Base-by-base conservation (phyloP, 306 rosid species). In the Gynostemma pentaphyllum region DNA sequence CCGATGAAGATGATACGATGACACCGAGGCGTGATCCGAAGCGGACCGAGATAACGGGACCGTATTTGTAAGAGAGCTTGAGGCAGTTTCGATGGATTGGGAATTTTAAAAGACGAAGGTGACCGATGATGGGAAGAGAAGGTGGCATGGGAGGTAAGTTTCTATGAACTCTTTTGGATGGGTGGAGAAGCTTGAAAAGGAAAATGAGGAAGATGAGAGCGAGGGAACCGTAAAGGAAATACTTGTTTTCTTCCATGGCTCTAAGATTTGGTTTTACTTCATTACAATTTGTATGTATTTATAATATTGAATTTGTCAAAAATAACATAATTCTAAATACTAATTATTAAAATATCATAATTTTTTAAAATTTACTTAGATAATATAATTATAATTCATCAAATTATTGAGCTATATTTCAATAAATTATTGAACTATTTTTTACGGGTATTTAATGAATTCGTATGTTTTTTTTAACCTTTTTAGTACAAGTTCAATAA, bases 61-160 rank as follows among this genome's bases (percentile, higher is more conserved):
- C 90, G 4, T 85, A 71, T 30, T 70, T 74, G 7, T 57, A 66
- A 0, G 90, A 78, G 18, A 85, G 78, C 8, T 6, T n/a, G 10
- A 63, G 74, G 0, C 85, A 36, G 24, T 44, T 24, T 4, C 67
- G 81, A 36, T 81, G 75, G 30, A 76, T 2, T 1, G 88, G 89
- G 5, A 1, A 49, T 71, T 73, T 79, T 0, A 83, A 27, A 66
- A 66, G 81, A 15, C 78, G 83, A 46, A 85, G 85, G 49, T 88
- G 81, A 23, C 94, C 96, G 4, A 85, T 40, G 54, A 88, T 5
- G 0, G 96, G 96, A 19, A 83, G 34, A 29, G 79, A 46, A 1
- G 81, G 82, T 4, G 87, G 86, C 28, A 47, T 13, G 0, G 86
- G 94, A 13, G 96, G 86, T 47, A 79, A 79, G 64, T 77, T 74